Evolutionary conservation across 306 rosid genomes (phyloP).

Genomic region (Medicago truncatula): MtrunA17r5.0-ANR NC_053045.1:57586501-57587000

Average conservation of each 20-base stretch:
- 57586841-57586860: constrained; percentile 87
- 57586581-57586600: no score
- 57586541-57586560: no score
- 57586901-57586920: constrained; percentile 81
- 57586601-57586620: no score
- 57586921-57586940: constrained; percentile 81
- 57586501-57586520: constrained; percentile 18
- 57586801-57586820: constrained; percentile 35
- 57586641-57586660: no score
- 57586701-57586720: not conserved
- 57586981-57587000: constrained; percentile 89
- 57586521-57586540: constrained; percentile 22
- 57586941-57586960: constrained; percentile 75
- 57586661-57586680: no score
- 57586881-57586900: constrained; percentile 82
- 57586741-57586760: constrained; percentile 35
- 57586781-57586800: constrained; percentile 5
- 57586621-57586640: no score
- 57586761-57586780: constrained; percentile 1
- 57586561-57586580: no score
- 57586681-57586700: constrained; percentile 14
- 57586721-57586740: not conserved
- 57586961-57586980: constrained; percentile 95
- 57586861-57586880: constrained; percentile 90
- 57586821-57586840: constrained; percentile 26